Base-by-base conservation (phyloP, 352 stramenopile genomes). In the Bremia lactucae region DNA sequence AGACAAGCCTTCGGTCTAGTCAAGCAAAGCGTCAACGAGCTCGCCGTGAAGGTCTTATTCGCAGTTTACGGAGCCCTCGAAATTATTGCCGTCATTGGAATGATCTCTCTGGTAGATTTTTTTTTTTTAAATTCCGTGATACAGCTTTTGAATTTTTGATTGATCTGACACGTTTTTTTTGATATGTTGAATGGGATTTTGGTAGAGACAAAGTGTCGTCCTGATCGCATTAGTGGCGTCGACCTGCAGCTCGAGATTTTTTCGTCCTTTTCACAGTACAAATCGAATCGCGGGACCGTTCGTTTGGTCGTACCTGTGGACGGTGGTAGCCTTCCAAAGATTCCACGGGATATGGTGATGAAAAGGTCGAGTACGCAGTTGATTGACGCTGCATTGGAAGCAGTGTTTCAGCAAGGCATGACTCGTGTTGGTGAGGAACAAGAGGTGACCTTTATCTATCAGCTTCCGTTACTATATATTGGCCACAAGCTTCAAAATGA, bases 81-180 rank as follows among this genome's bases (percentile, higher is more conserved):
- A 49, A 58, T 2, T 65, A 66, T 42, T 60, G 52, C 4, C 76
- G 69, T 20, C 60, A 76, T 38, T 87, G 72, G 72, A 75, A 87
- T 50, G 65, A 67, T 19, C 46, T 83, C n/a, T 55, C 52, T 54
- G 64, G 59, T 76, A 54, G 13, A 29, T 13, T n/a, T n/a, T n/a
- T n/a, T n/a, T n/a, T n/a, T n/a, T n/a, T n/a, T n/a, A n/a, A n/a
- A n/a, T n/a, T n/a, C n/a, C n/a, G n/a, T n/a, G n/a, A n/a, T n/a
- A n/a, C n/a, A n/a, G n/a, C n/a, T n/a, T n/a, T n/a, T n/a, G n/a
- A n/a, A n/a, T n/a, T n/a, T n/a, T n/a, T n/a, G n/a, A n/a, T n/a
- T n/a, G n/a, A n/a, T n/a, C n/a, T n/a, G n/a, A n/a, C n/a, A n/a
- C n/a, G n/a, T n/a, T n/a, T n/a, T n/a, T 14, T 37, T 49, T 31